Conservation (phyloP, 2,329 filamentous ascomycete species). For the Fusarium paranaense region DNA sequence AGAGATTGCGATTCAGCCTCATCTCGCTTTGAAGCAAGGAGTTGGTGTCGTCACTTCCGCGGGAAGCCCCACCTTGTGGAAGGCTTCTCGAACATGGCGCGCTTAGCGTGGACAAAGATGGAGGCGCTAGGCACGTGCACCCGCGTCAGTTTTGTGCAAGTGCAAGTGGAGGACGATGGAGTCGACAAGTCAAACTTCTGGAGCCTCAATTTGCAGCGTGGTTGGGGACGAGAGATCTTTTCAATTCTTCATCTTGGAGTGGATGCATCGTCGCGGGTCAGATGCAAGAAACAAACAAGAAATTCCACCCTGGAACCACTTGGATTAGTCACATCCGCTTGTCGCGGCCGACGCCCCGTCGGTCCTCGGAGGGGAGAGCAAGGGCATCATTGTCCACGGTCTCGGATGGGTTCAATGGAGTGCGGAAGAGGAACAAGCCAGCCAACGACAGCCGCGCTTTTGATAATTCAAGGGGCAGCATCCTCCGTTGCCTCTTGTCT, state of each 20-base stretch:
- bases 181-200: not conserved
- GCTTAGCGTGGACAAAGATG: slow-evolving; percentile 19
- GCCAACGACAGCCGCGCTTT: slow-evolving; percentile 35
- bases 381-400: slow-evolving; percentile 22
- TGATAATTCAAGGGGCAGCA: slow-evolving; percentile 37
- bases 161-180: not conserved
- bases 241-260: slow-evolving; percentile 11
- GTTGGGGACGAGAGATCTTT: slow-evolving; percentile 39
- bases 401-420: slow-evolving; percentile 15
- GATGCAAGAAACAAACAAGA: slow-evolving; percentile 28
- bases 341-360: slow-evolving; percentile 22
- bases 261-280: slow-evolving; percentile 39
- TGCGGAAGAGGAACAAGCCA: slow-evolving; percentile 15
- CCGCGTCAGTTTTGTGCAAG: slow-evolving; percentile 44
- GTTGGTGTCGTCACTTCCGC: slow-evolving; percentile 36
- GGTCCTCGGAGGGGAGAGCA: slow-evolving; percentile 28
- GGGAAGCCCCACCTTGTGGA: slow-evolving; percentile 35
- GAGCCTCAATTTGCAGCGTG: slow-evolving; percentile 38
- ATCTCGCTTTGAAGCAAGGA: slow-evolving; percentile 27
- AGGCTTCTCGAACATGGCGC: slow-evolving; percentile 43
- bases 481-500: slow-evolving; percentile 27
- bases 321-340: slow-evolving; percentile 9
- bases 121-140: slow-evolving; percentile 37
- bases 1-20: slow-evolving; percentile 39
- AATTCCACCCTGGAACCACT: slow-evolving; percentile 39